phyloP scores from a whole-genome alignment of 129 eudicot genomes.

The Chrysanthemum seticuspe region DNA sequence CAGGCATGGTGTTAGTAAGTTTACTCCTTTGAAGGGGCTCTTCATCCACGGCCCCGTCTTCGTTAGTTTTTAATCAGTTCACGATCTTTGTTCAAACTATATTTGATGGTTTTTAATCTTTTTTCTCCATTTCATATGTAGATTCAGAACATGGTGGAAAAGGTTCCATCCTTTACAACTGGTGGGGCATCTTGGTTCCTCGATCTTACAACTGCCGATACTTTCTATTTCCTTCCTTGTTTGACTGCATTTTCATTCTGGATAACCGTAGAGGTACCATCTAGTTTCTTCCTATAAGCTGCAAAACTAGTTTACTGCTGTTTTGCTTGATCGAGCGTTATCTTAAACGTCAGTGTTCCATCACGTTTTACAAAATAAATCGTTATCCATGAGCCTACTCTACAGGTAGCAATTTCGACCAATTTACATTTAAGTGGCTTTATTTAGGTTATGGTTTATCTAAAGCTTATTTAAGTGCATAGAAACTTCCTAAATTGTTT shows the following conservation, averaged over 20 bases:
- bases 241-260: constrained; percentile 70
- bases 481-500: neutral
- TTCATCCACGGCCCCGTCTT: constrained; percentile 71
- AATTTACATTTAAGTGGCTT: too few species aligned
- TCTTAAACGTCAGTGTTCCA: too few species aligned
- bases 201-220: constrained; percentile 83
- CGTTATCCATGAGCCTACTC: too few species aligned
- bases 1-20: too few species aligned
- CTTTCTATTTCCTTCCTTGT: constrained; percentile 64
- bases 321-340: too few species aligned
- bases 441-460: too few species aligned
- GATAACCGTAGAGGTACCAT: constrained; percentile 69
- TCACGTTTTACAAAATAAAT: too few species aligned
- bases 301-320: too few species aligned
- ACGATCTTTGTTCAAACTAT: neutral
- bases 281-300: neutral
- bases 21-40: constrained; percentile 61
- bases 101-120: neutral
- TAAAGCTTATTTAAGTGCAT: too few species aligned
- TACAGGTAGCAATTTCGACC: too few species aligned
- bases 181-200: constrained; percentile 82
- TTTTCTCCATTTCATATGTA: constrained; percentile 20
- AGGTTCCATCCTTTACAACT: constrained; percentile 73
- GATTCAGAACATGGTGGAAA: constrained; percentile 86
- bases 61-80: constrained; percentile 39